These are phyloP conservation scores for Dipteronia dyeriana DNA, from an alignment of 345 rosid species.

Conservation along the genomic window DNA sequence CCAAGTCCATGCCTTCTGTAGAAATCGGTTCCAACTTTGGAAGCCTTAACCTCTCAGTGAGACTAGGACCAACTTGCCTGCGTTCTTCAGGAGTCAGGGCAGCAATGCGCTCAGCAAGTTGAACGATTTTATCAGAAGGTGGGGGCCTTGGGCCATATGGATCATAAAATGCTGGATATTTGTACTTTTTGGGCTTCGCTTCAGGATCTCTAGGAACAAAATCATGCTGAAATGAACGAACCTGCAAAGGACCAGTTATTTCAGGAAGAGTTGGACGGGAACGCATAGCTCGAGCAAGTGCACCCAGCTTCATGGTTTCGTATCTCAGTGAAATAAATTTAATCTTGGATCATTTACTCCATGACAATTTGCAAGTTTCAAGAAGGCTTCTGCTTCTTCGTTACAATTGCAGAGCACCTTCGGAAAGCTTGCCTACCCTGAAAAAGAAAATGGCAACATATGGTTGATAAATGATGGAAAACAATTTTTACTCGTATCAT, in stretches of 20 bases:
- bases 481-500: background rate
- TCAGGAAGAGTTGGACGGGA: constrained; percentile 17
- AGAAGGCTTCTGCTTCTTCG: background rate
- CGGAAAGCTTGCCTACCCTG: background rate
- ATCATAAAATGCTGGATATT: constrained; percentile 51
- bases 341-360: background rate
- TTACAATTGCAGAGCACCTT: background rate
- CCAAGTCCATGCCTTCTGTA: constrained; percentile 36
- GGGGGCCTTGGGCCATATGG: constrained; percentile 65
- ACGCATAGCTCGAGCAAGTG: constrained; percentile 26
- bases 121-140: constrained; percentile 48
- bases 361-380: background rate
- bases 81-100: constrained; percentile 41
- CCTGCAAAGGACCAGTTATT: constrained; percentile 40
- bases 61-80: constrained; percentile 38
- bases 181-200: constrained; percentile 43
- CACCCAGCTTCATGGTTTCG: constrained; percentile 37
- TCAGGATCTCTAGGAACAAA: constrained; percentile 56
- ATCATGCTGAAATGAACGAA: constrained; percentile 52
- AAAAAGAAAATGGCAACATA: background rate
- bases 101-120: constrained; percentile 58
- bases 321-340: background rate
- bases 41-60: constrained; percentile 28
- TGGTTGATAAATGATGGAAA: background rate
- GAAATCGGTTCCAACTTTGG: constrained; percentile 39